These are phyloP conservation scores for Pittosporum tobira DNA, from an alignment of 129 eudicot genomes.

Conservation along the genomic window DNA sequence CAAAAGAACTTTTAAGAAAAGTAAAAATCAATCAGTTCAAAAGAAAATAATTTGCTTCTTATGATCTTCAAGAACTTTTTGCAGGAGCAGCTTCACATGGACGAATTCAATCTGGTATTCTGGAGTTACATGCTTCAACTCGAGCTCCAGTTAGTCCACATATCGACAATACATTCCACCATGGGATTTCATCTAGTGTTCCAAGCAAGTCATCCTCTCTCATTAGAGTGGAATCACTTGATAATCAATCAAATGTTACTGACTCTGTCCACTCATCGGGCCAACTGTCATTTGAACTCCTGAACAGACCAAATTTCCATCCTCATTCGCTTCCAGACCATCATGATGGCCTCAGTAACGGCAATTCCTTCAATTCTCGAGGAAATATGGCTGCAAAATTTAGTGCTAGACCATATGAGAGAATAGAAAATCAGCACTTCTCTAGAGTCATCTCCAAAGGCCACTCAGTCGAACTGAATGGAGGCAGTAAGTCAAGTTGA, in stretches of 20 bases:
- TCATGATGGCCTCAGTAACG: slow-evolving; percentile 54
- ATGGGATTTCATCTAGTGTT: slow-evolving; percentile 50
- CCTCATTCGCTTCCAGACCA: slow-evolving; percentile 83
- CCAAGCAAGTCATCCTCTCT: slow-evolving; percentile 47
- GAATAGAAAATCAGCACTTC: slow-evolving; percentile 44
- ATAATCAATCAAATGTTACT: slow-evolving; percentile 35
- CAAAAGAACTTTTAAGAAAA: too few species aligned
- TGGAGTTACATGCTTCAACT: slow-evolving; percentile 27
- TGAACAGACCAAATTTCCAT: slow-evolving; percentile 42
- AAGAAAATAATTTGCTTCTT: not conserved
- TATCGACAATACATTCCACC: slow-evolving; percentile 32
- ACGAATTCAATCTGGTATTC: slow-evolving; percentile 19
- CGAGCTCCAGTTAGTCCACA: slow-evolving; percentile 28
- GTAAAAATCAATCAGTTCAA: not conserved
- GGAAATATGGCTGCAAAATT: slow-evolving; percentile 34
- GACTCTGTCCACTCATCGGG: slow-evolving; percentile 29
- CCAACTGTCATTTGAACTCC: slow-evolving; percentile 48
- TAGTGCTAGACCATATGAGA: slow-evolving; percentile 36
- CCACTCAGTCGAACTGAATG: slow-evolving; percentile 39
- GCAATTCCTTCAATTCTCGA: slow-evolving; percentile 34
- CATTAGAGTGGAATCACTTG: slow-evolving; percentile 39
- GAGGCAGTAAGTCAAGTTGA: slow-evolving; percentile 32
- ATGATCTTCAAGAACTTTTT: not conserved
- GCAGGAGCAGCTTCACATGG: slow-evolving; percentile 41
- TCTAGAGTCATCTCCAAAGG: slow-evolving; percentile 44